A percentile compares a stretch with the other conserved stretches of the same genome.
phyloP scores from a whole-genome alignment of 306 rosid genomes.

The Medicago ruthenica region DNA sequence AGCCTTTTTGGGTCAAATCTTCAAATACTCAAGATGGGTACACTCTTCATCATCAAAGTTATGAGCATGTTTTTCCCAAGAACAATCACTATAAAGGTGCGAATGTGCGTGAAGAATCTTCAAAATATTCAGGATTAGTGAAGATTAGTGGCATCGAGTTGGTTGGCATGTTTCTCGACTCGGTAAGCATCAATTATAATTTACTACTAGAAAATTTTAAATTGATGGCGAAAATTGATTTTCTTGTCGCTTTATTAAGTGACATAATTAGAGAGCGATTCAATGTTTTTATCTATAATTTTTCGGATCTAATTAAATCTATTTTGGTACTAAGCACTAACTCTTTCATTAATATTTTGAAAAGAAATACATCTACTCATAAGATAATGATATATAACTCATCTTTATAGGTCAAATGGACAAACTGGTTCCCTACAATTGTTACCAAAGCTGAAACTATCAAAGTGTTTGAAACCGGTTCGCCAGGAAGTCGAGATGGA shows the following conservation, averaged over 20 bases:
- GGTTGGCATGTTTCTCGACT: conserved; percentile 60
- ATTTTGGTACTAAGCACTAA: no score
- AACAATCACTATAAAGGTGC: conserved; percentile 39
- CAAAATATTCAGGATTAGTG: conserved; percentile 62
- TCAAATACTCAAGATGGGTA: background rate
- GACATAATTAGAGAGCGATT: background rate
- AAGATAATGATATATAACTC: background rate
- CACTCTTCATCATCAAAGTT: conserved; percentile 49
- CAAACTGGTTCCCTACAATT: conserved; percentile 58
- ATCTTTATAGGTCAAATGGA: conserved; percentile 7
- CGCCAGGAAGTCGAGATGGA: conserved; percentile 53
- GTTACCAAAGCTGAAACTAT: conserved; percentile 57
- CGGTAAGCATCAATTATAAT: conserved; percentile 45
- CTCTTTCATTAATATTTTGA: background rate
- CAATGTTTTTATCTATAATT: background rate
- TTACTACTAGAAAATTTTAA: background rate
- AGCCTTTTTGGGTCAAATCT: conserved; percentile 60
- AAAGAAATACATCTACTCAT: background rate
- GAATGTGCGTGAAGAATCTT: conserved; percentile 57
- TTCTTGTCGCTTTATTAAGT: background rate
- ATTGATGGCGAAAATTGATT: background rate
- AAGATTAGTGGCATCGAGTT: conserved; percentile 46
- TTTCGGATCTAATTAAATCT: background rate
- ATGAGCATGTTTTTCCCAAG: conserved; percentile 57
- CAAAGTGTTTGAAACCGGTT: conserved; percentile 58